phyloP scores from a whole-genome alignment of 2,329 filamentous ascomycete species.

The Paradendryphiella salina region DNA sequence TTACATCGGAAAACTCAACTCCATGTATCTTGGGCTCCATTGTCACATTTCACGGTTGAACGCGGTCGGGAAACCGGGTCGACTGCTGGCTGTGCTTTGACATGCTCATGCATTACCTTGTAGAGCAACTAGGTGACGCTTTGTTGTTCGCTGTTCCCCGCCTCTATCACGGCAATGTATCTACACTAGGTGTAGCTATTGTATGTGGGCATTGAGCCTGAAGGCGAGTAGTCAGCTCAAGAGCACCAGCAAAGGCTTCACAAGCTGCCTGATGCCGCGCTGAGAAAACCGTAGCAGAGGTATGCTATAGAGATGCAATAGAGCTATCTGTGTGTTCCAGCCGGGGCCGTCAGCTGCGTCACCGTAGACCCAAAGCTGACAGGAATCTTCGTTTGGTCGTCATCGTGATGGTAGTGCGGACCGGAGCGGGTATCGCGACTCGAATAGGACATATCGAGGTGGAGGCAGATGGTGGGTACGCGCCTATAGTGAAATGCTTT shows the following conservation, averaged over 20 bases:
- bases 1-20: no score
- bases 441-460: constrained; percentile 3
- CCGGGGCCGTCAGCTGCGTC: not conserved
- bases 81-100: not conserved
- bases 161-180: not conserved
- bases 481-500: constrained; percentile 7
- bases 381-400: not conserved
- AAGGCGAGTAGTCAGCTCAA: not conserved
- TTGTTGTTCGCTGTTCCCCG: not conserved
- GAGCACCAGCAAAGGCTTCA: not conserved
- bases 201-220: not conserved
- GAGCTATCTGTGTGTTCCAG: not conserved
- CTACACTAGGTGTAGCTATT: not conserved
- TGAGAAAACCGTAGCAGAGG: not conserved
- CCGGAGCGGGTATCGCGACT: constrained; percentile 7
- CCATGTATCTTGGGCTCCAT: no score
- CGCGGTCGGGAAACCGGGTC: not conserved
- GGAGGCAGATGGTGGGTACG: constrained; percentile 8
- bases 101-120: not conserved
- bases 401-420: not conserved
- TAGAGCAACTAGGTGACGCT: not conserved
- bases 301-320: not conserved
- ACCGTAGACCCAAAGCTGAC: not conserved
- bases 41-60: no score
- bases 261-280: not conserved